Evolutionary conservation across 2,329 filamentous ascomycete genomes (phyloP).

Genomic region (Claviceps humidiphila): DNA sequence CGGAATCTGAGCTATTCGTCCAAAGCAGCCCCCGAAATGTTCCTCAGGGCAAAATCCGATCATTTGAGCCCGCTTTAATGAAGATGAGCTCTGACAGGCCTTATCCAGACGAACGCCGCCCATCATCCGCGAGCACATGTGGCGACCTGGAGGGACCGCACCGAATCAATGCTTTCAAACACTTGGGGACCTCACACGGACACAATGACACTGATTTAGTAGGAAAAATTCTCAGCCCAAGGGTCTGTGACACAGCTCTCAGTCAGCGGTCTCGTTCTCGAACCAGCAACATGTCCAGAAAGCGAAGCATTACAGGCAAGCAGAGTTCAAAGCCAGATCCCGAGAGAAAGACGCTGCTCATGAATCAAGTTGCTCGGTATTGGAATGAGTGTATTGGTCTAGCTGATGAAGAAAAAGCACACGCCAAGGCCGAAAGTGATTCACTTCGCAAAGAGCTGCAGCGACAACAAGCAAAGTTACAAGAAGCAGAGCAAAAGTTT

Average conservation of each 20-base stretch:
- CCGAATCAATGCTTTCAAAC: conserved; percentile 10
- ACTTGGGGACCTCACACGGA: neutral
- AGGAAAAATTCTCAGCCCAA: neutral
- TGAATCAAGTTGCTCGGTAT: conserved; percentile 18
- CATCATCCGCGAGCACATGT: conserved; percentile 14
- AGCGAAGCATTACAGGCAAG: conserved; percentile 12
- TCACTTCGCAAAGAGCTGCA: conserved; percentile 13
- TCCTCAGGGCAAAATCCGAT: neutral
- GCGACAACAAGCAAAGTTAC: conserved; percentile 6
- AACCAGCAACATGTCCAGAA: conserved; percentile 21
- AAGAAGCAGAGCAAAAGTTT: conserved; percentile 9
- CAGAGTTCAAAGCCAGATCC: conserved; percentile 6
- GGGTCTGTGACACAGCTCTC: neutral
- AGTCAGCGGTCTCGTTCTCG: conserved; percentile 13
- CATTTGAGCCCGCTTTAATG: neutral
- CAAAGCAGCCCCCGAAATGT: neutral
- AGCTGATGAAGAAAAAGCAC: conserved; percentile 16
- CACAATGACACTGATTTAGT: neutral
- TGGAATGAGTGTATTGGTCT: conserved; percentile 23
- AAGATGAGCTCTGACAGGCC: neutral
- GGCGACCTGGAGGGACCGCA: conserved; percentile 19
- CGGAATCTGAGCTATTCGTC: neutral
- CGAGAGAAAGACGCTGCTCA: conserved; percentile 16
- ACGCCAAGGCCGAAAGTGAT: conserved; percentile 15
- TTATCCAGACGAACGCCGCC: neutral